phyloP scores from a whole-genome alignment of 768 basidiomycete species.

The Leccinum ochraceum region DNA sequence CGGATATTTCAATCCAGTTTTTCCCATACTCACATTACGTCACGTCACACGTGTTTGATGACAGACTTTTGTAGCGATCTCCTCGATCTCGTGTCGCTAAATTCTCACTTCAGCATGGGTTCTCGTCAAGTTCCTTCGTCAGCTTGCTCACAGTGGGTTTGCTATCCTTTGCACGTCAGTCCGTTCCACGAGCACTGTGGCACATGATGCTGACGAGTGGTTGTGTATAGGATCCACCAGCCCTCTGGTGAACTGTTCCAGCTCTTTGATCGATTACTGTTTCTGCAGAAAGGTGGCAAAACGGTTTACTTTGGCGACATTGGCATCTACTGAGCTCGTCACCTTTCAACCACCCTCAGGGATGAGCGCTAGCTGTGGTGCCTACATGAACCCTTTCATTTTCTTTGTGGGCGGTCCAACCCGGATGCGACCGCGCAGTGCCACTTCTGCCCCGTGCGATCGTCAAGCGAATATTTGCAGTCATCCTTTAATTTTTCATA shows the following conservation, averaged over 20 bases:
- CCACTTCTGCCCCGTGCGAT: conserved; percentile 52
- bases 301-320: conserved; percentile 42
- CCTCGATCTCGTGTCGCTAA: neutral
- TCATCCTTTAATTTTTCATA: conserved; percentile 7
- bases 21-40: neutral
- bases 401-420: conserved; percentile 50
- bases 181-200: neutral
- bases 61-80: neutral
- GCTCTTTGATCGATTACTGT: conserved; percentile 49
- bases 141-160: conserved; percentile 54
- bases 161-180: conserved; percentile 58
- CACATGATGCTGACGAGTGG: neutral
- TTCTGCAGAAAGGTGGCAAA: conserved; percentile 55
- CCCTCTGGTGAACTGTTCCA: conserved; percentile 54
- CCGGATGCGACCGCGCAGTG: conserved; percentile 53
- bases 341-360: conserved; percentile 48
- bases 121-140: conserved; percentile 47
- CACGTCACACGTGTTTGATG: neutral
- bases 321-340: conserved; percentile 50
- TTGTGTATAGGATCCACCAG: conserved; percentile 21
- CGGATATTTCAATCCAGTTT: neutral
- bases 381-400: conserved; percentile 55
- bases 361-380: conserved; percentile 42
- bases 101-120: conserved; percentile 42
- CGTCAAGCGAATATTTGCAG: conserved; percentile 46